Evolutionary conservation across 2,329 filamentous ascomycete species (phyloP), one percentile per base, ranked within the genome.

Genomic region (Stagonosporopsis cucurbitacearum): DNA sequence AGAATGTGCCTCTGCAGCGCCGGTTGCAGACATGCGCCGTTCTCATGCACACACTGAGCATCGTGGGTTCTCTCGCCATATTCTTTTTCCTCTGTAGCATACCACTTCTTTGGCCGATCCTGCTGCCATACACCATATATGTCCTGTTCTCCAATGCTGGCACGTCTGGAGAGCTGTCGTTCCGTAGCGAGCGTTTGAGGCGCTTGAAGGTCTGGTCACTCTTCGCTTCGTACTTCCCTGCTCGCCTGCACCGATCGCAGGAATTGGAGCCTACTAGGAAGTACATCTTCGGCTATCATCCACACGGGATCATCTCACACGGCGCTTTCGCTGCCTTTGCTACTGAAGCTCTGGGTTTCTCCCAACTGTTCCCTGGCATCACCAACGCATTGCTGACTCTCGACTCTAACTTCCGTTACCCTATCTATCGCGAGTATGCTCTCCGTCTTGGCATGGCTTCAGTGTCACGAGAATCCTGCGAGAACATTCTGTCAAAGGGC

Each of bases 251-350:
- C 79, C 91, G 95, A 63, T 95, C 91, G 4, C 84, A 89, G 63
- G 83, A 88, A 53, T 84, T 99, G 6, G 85, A 90, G 20, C 84
- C 92, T 0, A 92, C 89, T 1, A 84, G 92, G 60, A 96, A 96
- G 77, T 99, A 98, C 78, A 92, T 99, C 60, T 92, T 99, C 68
- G 94, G 94, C 40, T 98, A 98, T 75, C 95, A 98, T 69, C 95
- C 95, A 0, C 95, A 99, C 72, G 94, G 95, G 22, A 98, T 99
- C 75, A 97, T 99, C 69, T 95, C 90, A 5, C 92, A 97, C 67
- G 95, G 94, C n/a, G 94, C 93, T 0, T 97, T 94, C 79, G 91
- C 88, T 5, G 90, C 93, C 5, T 98, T 98, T 70, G 90, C 84
- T 4, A 98, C 94, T 0, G 93, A 97, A 67, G 92, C 92, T 0